Percentiles rank a stretch among this genome's conserved stretches.
phyloP scores from a whole-genome alignment of 1,139 yeast species.

The Hemisphaericaspora subhashii region DNA sequence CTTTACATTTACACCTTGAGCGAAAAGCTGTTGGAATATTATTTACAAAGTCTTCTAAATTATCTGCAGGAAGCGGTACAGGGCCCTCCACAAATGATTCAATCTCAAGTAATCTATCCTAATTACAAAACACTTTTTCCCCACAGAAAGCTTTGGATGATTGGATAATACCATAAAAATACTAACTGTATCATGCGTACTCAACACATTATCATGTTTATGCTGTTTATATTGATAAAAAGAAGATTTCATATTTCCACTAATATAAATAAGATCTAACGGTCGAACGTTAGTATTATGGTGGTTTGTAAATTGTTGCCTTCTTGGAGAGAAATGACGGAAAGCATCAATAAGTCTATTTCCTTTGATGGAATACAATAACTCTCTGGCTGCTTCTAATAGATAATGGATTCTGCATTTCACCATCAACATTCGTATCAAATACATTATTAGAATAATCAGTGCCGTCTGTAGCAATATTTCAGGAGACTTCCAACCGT shows the following conservation, averaged over 20 bases:
- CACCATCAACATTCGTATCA: neutral
- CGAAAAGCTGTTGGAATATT: neutral
- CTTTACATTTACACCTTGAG: too few species aligned
- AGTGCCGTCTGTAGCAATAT: too few species aligned
- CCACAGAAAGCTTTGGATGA: neutral
- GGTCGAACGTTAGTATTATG: neutral
- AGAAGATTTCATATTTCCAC: neutral
- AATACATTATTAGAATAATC: neutral
- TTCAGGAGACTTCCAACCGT: too few species aligned
- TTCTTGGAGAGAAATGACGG: neutral
- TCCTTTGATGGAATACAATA: neutral
- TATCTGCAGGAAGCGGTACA: neutral
- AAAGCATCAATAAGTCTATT: neutral
- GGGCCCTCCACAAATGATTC: neutral
- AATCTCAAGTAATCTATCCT: neutral
- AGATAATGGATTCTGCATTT: neutral
- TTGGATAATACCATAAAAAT: neutral
- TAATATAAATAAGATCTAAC: neutral
- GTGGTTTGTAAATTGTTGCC: neutral
- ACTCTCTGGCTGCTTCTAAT: neutral
- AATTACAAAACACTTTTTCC: neutral
- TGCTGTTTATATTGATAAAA: neutral
- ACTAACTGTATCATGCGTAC: neutral
- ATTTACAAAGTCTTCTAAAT: neutral
- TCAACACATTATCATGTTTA: neutral